Percentiles rank a stretch among this genome's conserved stretches.
Evolutionary conservation across 2,329 filamentous ascomycete genomes (phyloP).

Genomic region (Lasiodiplodia hormozganensis): DNA sequence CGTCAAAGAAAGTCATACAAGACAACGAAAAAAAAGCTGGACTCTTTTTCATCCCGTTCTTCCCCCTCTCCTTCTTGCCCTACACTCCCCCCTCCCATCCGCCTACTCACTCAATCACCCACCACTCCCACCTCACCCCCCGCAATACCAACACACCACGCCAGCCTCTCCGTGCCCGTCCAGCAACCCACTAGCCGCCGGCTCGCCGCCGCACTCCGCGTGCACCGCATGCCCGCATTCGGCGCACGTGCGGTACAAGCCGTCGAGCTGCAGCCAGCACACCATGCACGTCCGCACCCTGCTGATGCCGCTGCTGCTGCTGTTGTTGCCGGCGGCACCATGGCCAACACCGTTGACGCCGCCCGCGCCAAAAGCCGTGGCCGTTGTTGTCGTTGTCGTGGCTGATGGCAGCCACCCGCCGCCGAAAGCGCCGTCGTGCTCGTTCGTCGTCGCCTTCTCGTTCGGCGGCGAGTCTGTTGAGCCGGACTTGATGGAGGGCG

Average conservation of each 20-base stretch:
- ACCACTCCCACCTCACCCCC: conserved; percentile 29
- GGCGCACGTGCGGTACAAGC: conserved; percentile 45
- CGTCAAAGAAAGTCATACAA: no score
- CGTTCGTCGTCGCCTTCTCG: not conserved
- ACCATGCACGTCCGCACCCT: conserved; percentile 41
- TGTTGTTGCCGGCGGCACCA: not conserved
- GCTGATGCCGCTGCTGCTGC: no score
- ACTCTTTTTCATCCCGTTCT: not conserved
- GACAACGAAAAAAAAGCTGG: not conserved
- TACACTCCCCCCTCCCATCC: not conserved
- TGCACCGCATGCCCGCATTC: conserved; percentile 47
- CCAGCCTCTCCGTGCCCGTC: conserved; percentile 38
- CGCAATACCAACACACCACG: conserved; percentile 37
- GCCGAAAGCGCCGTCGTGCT: not conserved
- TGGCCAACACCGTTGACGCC: not conserved
- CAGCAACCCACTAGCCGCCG: conserved; percentile 39
- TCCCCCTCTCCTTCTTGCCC: no score
- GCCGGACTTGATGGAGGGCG: conserved; percentile 16
- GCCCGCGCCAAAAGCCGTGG: not conserved
- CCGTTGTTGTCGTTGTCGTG: not conserved
- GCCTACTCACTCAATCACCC: not conserved
- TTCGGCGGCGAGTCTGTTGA: not conserved
- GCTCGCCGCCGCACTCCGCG: conserved; percentile 41
- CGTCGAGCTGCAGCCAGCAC: conserved; percentile 47
- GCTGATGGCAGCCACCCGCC: not conserved